Evolutionary conservation across 441 rosid species (phyloP), one percentile per base, ranked within the genome.

Genomic region (Populus hybrid): DNA sequence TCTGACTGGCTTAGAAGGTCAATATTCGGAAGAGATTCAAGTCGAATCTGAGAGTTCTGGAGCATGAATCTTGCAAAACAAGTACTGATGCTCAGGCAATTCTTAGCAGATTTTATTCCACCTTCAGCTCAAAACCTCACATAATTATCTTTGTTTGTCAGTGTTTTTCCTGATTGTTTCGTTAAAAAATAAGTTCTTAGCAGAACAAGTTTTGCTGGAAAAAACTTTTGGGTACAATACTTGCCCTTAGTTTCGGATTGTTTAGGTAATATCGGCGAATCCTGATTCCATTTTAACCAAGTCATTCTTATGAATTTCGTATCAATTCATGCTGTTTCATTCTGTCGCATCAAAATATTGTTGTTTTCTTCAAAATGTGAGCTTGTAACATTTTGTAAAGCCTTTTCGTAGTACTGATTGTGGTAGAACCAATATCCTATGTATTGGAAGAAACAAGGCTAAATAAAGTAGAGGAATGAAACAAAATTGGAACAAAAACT

Each of bases 1-100:
- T 78, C 87, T 0, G 89, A 85, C 78, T 88, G 91, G 91, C 59
- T 72, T 30, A 86, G 86, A 80, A 81, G 89, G 71, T 84, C 82
- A 28, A 30, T 82, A 28, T 86, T 84, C 21, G 91, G 91, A 26
- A 85, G 95, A 75, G 95, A 91, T 73, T 83, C 91, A 2, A 91
- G 93, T 72, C 78, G 86, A 59, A 85, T 90, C 53, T 87, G 75
- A 87, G 79, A 70, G 76, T 16, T 14, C 40, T 70, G 50, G 53
- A 16, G 23, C 42, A 4, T 67, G 30, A 10, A 46, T 4, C 7
- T 46, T 46, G 57, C 57, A 46, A 14, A 46, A 46, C 18, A 12
- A 46, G 19, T 14, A 46, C 19, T 30, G 38, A 67, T 14, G 34
- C 34, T 6, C 35, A 26, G 21, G 16, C n/a, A 32, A 7, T 19